phyloP scores from a whole-genome alignment of 148 eudicot species.

The Linanthus parryae region DNA sequence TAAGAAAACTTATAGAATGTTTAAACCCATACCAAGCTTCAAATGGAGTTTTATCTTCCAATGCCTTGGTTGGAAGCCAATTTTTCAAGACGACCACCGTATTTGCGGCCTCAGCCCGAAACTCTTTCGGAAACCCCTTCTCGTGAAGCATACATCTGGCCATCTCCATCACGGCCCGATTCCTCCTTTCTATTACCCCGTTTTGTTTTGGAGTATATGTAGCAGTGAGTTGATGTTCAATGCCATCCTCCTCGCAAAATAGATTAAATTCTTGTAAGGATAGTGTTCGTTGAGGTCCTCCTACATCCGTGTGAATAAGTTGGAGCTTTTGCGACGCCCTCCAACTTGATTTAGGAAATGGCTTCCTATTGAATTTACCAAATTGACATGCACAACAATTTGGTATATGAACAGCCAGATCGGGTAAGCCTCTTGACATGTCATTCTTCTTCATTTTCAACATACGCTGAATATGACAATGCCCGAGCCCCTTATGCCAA shows the following conservation, averaged over 20 bases:
- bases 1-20: neutral
- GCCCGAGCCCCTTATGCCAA: too few species aligned
- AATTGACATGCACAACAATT: too few species aligned
- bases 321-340: too few species aligned
- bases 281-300: too few species aligned
- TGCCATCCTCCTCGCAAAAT: neutral
- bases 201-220: neutral
- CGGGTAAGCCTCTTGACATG: too few species aligned
- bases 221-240: neutral
- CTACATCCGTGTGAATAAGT: too few species aligned
- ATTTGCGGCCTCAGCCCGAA: neutral
- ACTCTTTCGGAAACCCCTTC: neutral
- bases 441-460: too few species aligned
- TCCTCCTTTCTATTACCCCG: neutral
- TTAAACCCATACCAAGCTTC: neutral
- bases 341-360: too few species aligned
- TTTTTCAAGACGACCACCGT: neutral
- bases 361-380: too few species aligned
- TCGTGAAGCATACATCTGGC: neutral
- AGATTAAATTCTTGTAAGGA: neutral
- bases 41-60: neutral
- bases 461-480: too few species aligned
- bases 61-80: neutral
- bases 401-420: too few species aligned
- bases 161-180: neutral